phyloP scores from a whole-genome alignment of 768 basidiomycete genomes.

The Collybia mongolica region DNA sequence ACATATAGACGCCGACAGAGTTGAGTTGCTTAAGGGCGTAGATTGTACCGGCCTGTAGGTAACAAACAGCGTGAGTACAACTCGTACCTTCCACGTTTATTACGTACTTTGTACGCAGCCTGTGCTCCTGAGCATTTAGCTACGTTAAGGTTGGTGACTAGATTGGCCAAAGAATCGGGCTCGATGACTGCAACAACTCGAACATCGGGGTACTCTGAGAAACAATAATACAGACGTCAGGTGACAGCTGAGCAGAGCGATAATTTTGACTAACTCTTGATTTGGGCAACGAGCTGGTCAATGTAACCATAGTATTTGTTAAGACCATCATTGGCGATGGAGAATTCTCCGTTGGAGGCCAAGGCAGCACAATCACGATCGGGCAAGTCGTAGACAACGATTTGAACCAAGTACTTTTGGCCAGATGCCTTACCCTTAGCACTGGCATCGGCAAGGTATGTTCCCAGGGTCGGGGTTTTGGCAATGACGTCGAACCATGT shows the following conservation, averaged over 20 bases:
- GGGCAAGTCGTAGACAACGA: constrained; percentile 59
- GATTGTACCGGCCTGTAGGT: constrained; percentile 39
- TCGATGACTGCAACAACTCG: constrained; percentile 65
- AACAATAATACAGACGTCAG: background rate
- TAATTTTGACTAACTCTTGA: constrained; percentile 37
- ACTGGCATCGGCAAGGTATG: constrained; percentile 53
- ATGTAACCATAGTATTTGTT: constrained; percentile 60
- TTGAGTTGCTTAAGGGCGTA: constrained; percentile 59
- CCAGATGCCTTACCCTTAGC: constrained; percentile 44
- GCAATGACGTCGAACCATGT: constrained; percentile 59
- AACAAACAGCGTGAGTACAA: background rate
- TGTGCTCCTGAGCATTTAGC: constrained; percentile 54
- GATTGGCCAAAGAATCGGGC: constrained; percentile 66
- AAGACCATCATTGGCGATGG: constrained; percentile 53
- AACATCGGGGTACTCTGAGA: constrained; percentile 53
- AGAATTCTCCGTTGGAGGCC: constrained; percentile 68
- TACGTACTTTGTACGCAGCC: constrained; percentile 45
- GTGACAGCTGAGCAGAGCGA: background rate
- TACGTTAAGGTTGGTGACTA: constrained; percentile 67
- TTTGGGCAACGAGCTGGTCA: constrained; percentile 57
- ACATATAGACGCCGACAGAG: constrained; percentile 55
- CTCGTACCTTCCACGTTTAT: background rate
- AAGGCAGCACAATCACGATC: constrained; percentile 67
- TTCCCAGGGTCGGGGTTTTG: constrained; percentile 53
- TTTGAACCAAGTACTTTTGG: constrained; percentile 48